Base-by-base conservation (phyloP, 2,329 filamentous ascomycete genomes). In the Venturia aucupariae region DNA sequence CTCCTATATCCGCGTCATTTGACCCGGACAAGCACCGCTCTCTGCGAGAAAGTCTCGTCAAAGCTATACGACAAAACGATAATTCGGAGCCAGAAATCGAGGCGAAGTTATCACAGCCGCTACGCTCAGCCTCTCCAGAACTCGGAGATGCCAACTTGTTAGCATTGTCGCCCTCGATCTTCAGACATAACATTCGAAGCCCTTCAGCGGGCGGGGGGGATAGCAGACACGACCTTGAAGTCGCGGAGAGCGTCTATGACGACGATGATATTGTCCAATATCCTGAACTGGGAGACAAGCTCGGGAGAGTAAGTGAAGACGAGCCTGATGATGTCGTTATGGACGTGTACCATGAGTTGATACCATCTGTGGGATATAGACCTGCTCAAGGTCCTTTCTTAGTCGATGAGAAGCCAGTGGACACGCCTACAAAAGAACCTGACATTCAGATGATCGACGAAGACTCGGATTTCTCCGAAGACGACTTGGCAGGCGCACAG, bases 41-140 rank as follows among this genome's bases (percentile, higher is more conserved):
- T 57, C 17, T 32, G 19, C 51, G 30, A 35, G 51, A 57, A 10
- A 57, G 27, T 32, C 27, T 57, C 19, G 51, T 35, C 51, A 35
- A 35, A 19, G 51, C 15, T 35, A 57, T 57, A 22, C 51, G n/a
- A 35, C 27, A 7, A 19, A 30, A 57, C 8, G 17, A 19, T 57
- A 13, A 57, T 19, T 32, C 30, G 15, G 17, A 57, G 27, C 11
- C 6, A 35, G 51, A 57, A 13, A 32, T 22, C 30, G 15, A 57
- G n/a, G 30, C 27, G 30, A 35, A n/a, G 35, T 3, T 24, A 32
- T 6, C 27, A 57, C 51, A 22, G 4, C 3, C 30, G 19, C 51
- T 30, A n/a, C 51, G 51, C 35, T 57, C 27, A n/a, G 51, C 51
- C 15, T 57, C 51, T 35, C 51, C 51, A 57, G 51, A 57, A 30